These are phyloP conservation scores for Neurospora cerealis DNA, from an alignment of 495 filamentous ascomycete genomes.

Conservation along the genomic window DNA sequence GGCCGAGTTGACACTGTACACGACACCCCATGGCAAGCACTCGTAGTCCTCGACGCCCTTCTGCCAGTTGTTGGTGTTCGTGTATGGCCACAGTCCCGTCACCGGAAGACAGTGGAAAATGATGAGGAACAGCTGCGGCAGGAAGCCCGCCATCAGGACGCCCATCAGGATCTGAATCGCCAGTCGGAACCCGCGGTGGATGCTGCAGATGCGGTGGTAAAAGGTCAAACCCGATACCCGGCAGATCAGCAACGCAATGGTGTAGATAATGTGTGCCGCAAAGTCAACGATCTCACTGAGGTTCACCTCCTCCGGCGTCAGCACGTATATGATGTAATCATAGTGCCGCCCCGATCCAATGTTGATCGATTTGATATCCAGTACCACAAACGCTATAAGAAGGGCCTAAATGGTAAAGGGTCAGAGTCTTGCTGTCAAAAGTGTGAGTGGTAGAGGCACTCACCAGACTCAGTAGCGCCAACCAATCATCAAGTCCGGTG, in stretches of 20 bases:
- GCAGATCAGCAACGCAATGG: slow-evolving; percentile 34
- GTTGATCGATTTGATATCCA: slow-evolving; percentile 32
- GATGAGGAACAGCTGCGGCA: slow-evolving; percentile 34
- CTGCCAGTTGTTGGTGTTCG: slow-evolving; percentile 20
- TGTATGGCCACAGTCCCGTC: slow-evolving; percentile 36
- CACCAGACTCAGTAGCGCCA: slow-evolving; percentile 30
- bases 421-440: background rate
- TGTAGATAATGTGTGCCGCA: slow-evolving; percentile 38
- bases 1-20: slow-evolving; percentile 35
- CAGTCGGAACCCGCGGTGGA: slow-evolving; percentile 22
- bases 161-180: slow-evolving; percentile 25
- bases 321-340: slow-evolving; percentile 38
- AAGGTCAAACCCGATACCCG: slow-evolving; percentile 40
- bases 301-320: slow-evolving; percentile 23
- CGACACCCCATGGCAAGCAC: slow-evolving; percentile 34
- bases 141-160: slow-evolving; percentile 27
- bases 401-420: slow-evolving; percentile 6
- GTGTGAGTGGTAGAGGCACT: background rate
- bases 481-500: slow-evolving; percentile 26
- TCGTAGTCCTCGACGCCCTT: slow-evolving; percentile 18
- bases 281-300: slow-evolving; percentile 35
- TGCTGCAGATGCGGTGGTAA: slow-evolving; percentile 32
- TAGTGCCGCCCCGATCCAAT: slow-evolving; percentile 38
- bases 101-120: slow-evolving; percentile 37
- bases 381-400: slow-evolving; percentile 28